These are phyloP conservation scores for Tetrahymena malaccensis DNA, from an alignment of 73 alveolate species.

Conservation along the genomic window DNA sequence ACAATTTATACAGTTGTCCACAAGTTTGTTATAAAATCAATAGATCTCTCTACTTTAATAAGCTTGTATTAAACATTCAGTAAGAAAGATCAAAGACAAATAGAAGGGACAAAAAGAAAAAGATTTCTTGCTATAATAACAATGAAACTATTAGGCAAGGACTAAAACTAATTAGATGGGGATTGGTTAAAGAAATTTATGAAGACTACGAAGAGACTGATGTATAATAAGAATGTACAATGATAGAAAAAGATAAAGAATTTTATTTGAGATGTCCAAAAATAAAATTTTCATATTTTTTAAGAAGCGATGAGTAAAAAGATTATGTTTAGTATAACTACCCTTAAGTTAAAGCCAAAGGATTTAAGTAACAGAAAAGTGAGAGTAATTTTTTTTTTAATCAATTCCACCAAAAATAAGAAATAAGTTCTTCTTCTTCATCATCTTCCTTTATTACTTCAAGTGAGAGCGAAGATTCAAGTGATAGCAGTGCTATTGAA, in stretches of 20 bases:
- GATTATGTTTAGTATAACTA: background rate
- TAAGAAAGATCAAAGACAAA: background rate
- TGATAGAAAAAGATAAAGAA: background rate
- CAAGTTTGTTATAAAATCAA: background rate
- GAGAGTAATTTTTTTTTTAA: background rate
- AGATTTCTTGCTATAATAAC: background rate
- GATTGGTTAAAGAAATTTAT: background rate
- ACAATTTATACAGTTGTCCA: background rate
- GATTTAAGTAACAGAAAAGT: background rate
- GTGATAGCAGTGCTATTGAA: background rate
- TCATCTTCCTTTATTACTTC: background rate
- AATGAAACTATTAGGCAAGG: background rate
- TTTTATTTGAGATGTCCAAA: background rate
- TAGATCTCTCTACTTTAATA: background rate
- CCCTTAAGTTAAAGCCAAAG: background rate
- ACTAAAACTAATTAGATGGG: background rate
- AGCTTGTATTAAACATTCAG: background rate
- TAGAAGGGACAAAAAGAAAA: background rate
- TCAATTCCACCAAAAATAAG: background rate
- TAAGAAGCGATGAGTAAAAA: background rate
- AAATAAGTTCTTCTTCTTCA: background rate
- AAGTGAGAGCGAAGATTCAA: background rate
- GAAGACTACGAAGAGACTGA: background rate
- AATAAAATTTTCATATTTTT: background rate
- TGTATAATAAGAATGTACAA: background rate